A percentile compares a stretch with the other conserved stretches of the same genome.
These are phyloP conservation scores for Pichia sporocuriosa DNA, from an alignment of 805 yeast species.

Conservation along the genomic window DNA sequence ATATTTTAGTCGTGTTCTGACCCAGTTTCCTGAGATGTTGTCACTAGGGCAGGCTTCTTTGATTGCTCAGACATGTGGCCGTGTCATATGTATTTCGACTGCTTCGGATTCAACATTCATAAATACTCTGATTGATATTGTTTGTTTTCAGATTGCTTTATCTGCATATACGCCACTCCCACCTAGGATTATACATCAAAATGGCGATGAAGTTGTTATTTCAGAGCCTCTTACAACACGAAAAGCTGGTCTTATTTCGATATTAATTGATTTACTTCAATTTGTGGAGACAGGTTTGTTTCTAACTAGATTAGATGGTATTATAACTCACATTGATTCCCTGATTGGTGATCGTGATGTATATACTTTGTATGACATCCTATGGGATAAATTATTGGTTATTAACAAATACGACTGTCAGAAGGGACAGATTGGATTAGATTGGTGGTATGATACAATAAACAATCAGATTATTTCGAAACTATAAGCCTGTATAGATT, in stretches of 20 bases:
- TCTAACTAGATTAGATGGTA: slow-evolving; percentile 40
- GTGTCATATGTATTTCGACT: not conserved
- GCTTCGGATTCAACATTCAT: not conserved
- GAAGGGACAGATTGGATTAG: slow-evolving; percentile 46
- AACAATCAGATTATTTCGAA: slow-evolving; percentile 15
- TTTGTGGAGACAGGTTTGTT: slow-evolving; percentile 40
- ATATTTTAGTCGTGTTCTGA: slow-evolving; percentile 25
- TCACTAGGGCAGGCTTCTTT: slow-evolving; percentile 49
- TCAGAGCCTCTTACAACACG: slow-evolving; percentile 22
- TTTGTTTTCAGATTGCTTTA: slow-evolving; percentile 3
- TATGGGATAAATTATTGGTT: slow-evolving; percentile 44
- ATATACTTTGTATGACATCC: slow-evolving; percentile 30
- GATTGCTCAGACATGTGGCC: slow-evolving; percentile 51
- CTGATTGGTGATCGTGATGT: slow-evolving; percentile 28
- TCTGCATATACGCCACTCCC: slow-evolving; percentile 11
- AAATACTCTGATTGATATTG: slow-evolving; percentile 5
- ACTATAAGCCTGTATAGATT: slow-evolving; percentile 5
- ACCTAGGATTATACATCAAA: not conserved
- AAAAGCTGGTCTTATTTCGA: slow-evolving; percentile 41
- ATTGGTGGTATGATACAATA: slow-evolving; percentile 55
- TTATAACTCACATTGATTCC: slow-evolving; percentile 32
- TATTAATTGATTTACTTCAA: slow-evolving; percentile 47
- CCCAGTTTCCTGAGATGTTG: slow-evolving; percentile 50
- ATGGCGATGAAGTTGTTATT: slow-evolving; percentile 13
- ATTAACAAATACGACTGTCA: slow-evolving; percentile 54